phyloP scores from a whole-genome alignment of 768 basidiomycete species.

The Russula ochroleuca region DNA sequence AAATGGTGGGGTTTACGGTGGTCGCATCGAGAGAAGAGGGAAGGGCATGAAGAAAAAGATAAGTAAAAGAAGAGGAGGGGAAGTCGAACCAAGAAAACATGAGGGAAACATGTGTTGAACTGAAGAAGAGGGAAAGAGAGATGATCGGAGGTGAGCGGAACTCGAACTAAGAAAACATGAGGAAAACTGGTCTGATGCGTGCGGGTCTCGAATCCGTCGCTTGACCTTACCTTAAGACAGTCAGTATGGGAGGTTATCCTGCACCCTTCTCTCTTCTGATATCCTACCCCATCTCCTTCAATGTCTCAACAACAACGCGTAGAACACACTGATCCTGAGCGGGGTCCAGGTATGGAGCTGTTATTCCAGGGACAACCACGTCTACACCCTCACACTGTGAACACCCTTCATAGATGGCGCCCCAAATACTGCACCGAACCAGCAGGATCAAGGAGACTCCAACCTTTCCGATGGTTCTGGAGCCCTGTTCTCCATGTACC shows the following conservation, averaged over 20 bases:
- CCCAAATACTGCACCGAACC: not conserved
- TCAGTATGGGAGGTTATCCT: not conserved
- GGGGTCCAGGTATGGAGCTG: not conserved
- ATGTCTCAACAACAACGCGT: not conserved
- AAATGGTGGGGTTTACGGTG: no score
- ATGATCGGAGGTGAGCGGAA: no score
- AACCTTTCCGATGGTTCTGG: slow-evolving; percentile 10
- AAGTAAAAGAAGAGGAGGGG: no score
- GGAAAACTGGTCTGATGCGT: no score
- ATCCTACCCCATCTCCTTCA: not conserved
- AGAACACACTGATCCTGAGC: not conserved
- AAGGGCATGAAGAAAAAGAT: no score
- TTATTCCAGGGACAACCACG: not conserved
- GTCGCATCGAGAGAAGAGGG: no score
- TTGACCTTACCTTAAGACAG: not conserved
- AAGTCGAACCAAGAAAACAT: no score
- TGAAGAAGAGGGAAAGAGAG: no score
- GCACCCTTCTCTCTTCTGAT: not conserved
- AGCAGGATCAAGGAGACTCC: not conserved
- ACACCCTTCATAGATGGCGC: not conserved
- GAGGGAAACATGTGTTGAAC: no score
- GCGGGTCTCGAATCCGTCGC: not conserved
- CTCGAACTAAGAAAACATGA: no score
- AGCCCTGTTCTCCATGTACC: slow-evolving; percentile 19
- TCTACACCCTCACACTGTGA: not conserved